Evolutionary conservation across 148 eudicot genomes (phyloP).

Genomic region (Chenopodium formosanum): DNA sequence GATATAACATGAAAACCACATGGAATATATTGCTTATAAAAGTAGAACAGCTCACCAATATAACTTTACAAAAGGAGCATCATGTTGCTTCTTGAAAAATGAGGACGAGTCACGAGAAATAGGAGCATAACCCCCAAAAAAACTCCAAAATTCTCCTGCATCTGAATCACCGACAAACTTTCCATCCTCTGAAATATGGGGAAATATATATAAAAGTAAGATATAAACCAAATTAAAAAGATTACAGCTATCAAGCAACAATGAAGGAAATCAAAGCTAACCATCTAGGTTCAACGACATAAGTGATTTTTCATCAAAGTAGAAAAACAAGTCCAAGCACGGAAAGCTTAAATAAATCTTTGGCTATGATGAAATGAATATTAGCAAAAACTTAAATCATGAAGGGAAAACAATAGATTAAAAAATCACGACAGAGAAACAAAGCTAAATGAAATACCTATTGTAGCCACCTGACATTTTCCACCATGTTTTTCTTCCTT

Average conservation of each 20-base stretch:
- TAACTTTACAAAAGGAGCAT: conserved; percentile 10
- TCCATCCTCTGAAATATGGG: conserved; percentile 62
- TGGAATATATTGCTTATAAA: neutral
- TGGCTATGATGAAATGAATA: neutral
- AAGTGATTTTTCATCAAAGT: neutral
- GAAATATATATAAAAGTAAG: neutral
- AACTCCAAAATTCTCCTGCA: conserved; percentile 79
- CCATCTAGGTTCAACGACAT: neutral
- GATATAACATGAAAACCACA: neutral
- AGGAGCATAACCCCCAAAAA: conserved; percentile 89
- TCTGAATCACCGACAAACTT: conserved; percentile 72
- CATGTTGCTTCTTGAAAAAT: conserved; percentile 30
- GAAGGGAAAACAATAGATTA: neutral
- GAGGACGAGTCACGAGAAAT: conserved; percentile 51
- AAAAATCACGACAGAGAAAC: neutral
- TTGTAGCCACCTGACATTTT: conserved; percentile 62
- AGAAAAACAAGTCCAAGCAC: neutral
- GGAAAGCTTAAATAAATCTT: neutral
- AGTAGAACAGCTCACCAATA: neutral
- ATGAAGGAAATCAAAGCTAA: neutral
- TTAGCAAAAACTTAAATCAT: neutral
- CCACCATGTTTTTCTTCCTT: conserved; percentile 72
- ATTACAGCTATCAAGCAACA: neutral
- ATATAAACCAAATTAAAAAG: neutral
- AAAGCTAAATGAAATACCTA: conserved; percentile 36